Conservation (phyloP, 176 grass and related monocot species). For the Secale cereale region DNA sequence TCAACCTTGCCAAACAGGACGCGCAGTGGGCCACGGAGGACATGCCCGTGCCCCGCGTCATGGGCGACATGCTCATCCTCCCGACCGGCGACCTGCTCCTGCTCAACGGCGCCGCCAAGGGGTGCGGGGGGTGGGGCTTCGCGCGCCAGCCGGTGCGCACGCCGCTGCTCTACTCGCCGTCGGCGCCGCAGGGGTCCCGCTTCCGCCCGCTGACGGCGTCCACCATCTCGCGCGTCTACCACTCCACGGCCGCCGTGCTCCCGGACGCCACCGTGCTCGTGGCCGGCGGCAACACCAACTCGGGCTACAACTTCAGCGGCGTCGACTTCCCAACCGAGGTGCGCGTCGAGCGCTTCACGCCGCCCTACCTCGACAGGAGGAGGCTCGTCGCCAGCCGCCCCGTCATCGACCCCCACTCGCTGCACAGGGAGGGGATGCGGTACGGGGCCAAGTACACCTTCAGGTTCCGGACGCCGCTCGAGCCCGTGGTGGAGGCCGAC, state of each 20-base stretch:
- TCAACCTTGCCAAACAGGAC: slow-evolving; percentile 40
- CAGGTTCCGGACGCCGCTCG: slow-evolving; percentile 25
- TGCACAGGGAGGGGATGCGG: slow-evolving; percentile 10
- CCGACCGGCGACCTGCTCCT: slow-evolving; percentile 81
- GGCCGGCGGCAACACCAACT: slow-evolving; percentile 78
- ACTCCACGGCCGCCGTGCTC: slow-evolving; percentile 72
- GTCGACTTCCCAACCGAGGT: slow-evolving; percentile 76
- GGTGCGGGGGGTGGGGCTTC: slow-evolving; percentile 74
- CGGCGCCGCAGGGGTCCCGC: slow-evolving; percentile 3
- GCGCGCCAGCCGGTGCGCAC: slow-evolving; percentile 39
- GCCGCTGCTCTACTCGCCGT: slow-evolving; percentile 64
- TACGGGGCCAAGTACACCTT: slow-evolving; percentile 49
- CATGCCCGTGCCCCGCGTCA: slow-evolving; percentile 72
- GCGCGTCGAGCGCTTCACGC: slow-evolving; percentile 69
- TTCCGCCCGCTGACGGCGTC: slow-evolving; percentile 49
- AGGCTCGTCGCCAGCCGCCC: slow-evolving; percentile 16
- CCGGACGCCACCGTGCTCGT: slow-evolving; percentile 81
- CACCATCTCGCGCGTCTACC: slow-evolving; percentile 67
- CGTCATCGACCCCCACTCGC: slow-evolving; percentile 23
- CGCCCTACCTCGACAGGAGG: slow-evolving; percentile 56
- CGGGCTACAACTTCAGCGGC: slow-evolving; percentile 60
- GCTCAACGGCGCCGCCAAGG: slow-evolving; percentile 60
- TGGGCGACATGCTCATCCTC: slow-evolving; percentile 88
- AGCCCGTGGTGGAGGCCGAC: slow-evolving; percentile 25
- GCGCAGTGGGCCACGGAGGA: slow-evolving; percentile 52